Evolutionary conservation across 257 asterid genomes (phyloP).

Genomic region (Parsonsia alboflavescens): DNA sequence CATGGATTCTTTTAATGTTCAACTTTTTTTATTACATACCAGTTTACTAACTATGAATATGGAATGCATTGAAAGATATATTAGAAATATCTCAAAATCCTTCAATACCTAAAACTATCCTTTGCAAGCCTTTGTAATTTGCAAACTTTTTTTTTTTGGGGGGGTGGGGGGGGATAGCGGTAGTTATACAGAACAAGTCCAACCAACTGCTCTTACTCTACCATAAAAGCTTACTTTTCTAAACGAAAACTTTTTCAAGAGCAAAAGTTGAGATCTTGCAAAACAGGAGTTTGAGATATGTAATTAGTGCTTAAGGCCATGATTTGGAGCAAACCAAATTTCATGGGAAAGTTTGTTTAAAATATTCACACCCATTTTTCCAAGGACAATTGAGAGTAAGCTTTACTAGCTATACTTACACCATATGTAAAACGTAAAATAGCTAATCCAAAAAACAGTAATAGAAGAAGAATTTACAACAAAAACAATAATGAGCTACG

Average conservation of each 20-base stretch:
- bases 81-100: background rate
- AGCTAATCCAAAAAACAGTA: background rate
- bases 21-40: background rate
- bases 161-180: background rate
- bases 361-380: background rate
- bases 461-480: background rate
- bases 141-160: background rate
- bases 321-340: background rate
- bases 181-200: background rate
- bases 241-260: background rate
- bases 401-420: background rate
- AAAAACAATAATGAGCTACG: conserved; percentile 3
- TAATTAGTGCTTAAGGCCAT: background rate
- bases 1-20: background rate
- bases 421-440: background rate
- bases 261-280: background rate
- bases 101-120: background rate
- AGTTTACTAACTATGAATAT: background rate
- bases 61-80: background rate
- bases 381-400: background rate
- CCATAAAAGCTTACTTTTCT: background rate
- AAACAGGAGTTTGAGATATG: background rate
- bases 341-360: background rate
- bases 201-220: background rate
- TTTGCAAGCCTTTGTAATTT: background rate